Evolutionary conservation across 1,284 basidiomycete species (phyloP), one percentile per base, ranked within the genome.

Genomic region (Anthracocystis walkeri): DNA sequence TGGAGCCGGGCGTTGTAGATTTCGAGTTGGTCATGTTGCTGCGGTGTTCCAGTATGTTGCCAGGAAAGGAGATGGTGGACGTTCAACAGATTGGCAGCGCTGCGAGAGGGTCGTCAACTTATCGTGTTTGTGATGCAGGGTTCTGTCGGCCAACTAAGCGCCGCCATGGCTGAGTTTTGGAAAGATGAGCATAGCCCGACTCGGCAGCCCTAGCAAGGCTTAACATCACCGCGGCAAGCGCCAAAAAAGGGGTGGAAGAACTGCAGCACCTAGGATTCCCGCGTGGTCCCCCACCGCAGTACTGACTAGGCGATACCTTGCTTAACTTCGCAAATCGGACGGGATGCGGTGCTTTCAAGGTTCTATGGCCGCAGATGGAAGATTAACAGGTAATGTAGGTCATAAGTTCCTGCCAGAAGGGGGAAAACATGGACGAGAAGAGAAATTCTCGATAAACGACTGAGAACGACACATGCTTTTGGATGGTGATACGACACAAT

Each of bases 251-350:
- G 38, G n/a, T n/a, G 40, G 53, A 63, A 56, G 78, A 88, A 88
- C 90, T 90, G 90, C 90, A 89, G 89, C 90, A 91, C 90, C 90
- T 87, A 90, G 90, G 90, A 91, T 91, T 91, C 90, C 90, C 90
- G 88, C 88, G 89, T 91, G 90, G 90, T 91, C 90, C 90, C 90
- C 90, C 90, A 91, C 90, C 90, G 88, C 91, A 90, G 90, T 91
- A 91, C 90, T 91, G 90, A 90, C 90, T 90, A 86, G 89, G 90
- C 90, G 89, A 90, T 89, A 91, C 90, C 89, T 88, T 88, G 89
- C 88, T 91, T 91, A 90, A 90, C 90, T 91, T 88, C 89, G 88
- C 90, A 91, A 90, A 91, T 91, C 90, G 85, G 90, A 91, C 89
- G 89, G 90, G 90, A 91, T 91, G 90, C 89, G 89, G 90, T 91